Base-by-base conservation (phyloP, 352 stramenopile species). In the Phytophthora tubulina region DNA sequence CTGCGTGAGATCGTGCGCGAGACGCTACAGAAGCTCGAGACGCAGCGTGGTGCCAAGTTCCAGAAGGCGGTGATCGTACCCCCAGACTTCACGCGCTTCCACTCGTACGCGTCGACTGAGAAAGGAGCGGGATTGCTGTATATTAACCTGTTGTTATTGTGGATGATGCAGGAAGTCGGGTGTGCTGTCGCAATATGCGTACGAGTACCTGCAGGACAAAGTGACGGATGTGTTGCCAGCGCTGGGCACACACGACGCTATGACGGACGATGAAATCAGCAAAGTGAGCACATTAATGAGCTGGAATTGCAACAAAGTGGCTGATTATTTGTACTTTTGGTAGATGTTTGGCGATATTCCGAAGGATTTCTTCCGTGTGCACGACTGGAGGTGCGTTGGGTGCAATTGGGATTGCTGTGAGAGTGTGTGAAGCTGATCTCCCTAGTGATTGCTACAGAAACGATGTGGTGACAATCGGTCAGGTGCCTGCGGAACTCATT, bases 11-110 rank as follows among this genome's bases (percentile, higher is more conserved):
- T 94, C 68, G 78, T 95, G 49, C 80, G 58, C 45, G 62, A 85
- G 38, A 85, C 81, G 63, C 73, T 97, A 48, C 72, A 84, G 52
- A 80, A 91, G 64, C 77, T 94, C n/a, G 86, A 96, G 72, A 66
- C 68, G 15, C 59, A 72, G 46, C 78, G 82, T 31, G 81, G 88
- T 7, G 68, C 67, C 41, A 87, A 79, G 57, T 90, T 81, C 42
- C 38, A 82, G 60, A 84, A 94, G 21, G 94, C 96, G 1, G 87
- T 97, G 59, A 82, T 99, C 46, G 79, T 99, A 3, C 97, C 97
- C n/a, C 97, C 97, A 0, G 97, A 99, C 69, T 99, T 97, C 68
- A 99, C 97, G 13, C 85, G 97, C 44, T 98, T 97, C 76, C 94
- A 99, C 85, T 99, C 95, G 70, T 95, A 92, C 68, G 85, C 72